These are phyloP conservation scores for Pseudocercospora pini-densiflorae DNA, from an alignment of 2,329 filamentous ascomycete genomes.

Conservation along the genomic window DNA sequence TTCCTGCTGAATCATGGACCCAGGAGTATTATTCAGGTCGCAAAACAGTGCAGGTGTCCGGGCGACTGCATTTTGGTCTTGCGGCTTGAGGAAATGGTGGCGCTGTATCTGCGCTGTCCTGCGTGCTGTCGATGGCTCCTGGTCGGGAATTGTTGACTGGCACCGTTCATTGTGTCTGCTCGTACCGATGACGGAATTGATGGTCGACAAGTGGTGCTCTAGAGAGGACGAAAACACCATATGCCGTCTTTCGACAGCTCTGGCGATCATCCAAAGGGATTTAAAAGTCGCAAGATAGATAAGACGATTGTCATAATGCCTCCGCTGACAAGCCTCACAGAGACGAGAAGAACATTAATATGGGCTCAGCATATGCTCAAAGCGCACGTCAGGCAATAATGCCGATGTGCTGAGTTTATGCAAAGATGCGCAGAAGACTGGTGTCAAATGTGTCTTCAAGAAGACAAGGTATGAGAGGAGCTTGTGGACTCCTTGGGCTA, in stretches of 20 bases:
- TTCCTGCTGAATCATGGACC: not conserved
- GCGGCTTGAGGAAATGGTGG: not conserved
- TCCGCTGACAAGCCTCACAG: slow-evolving; percentile 27
- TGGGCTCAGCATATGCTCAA: slow-evolving; percentile 6
- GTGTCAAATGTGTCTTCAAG: slow-evolving; percentile 21
- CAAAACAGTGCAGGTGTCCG: not conserved
- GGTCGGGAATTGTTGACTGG: not conserved
- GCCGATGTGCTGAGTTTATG: not conserved
- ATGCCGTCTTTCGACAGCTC: not conserved
- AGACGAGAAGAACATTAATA: slow-evolving; percentile 9
- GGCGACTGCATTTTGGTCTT: not conserved
- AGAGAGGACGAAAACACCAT: not conserved
- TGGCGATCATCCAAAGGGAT: not conserved
- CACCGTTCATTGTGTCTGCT: not conserved
- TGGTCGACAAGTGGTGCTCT: not conserved
- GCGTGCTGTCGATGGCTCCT: not conserved
- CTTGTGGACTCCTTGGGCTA: slow-evolving; percentile 23
- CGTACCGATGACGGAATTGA: not conserved
- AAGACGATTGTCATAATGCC: slow-evolving; percentile 11
- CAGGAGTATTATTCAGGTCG: not conserved
- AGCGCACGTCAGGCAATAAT: not conserved
- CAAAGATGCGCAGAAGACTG: slow-evolving; percentile 14
- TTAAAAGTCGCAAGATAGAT: slow-evolving; percentile 16
- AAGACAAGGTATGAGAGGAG: slow-evolving; percentile 23
- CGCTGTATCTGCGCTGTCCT: not conserved